Base-by-base conservation (phyloP, 129 eudicot genomes). In the Lactuca sativa region DNA sequence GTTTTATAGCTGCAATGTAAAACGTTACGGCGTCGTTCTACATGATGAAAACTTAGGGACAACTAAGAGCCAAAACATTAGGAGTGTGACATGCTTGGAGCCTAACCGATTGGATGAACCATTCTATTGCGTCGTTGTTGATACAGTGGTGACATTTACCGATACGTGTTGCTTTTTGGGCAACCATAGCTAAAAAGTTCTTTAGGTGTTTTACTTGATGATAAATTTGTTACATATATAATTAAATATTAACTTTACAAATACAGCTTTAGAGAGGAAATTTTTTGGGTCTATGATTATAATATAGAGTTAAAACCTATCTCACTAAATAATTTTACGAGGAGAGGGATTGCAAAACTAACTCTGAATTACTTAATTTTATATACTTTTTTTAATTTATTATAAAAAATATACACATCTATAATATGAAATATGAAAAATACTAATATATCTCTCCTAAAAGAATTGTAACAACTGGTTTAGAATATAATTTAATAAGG, bases 11-110 rank as follows among this genome's bases (percentile, higher is more conserved):
- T 71, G 65, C 63, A 69, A 51, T 53, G 52, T 44, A 41, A 62
- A 77, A 58, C 81, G 81, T 77, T 32, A 77, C 81, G 81, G 81
- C 53, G n/a, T 53, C 70, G 80, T 76, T 68, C 4, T 61, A 60
- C 17, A 52, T 3, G 32, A 62, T 70, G 71, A 77, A 62, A 43
- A 13, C 30, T 48, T 47, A 21, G 21, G 37, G 81, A 77, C 81
- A 77, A 69, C 75, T 43, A 77, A 37, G 2, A 61, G 66, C 75
- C 81, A 62, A 77, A 77, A 11, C 21, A 9, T 16, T 61, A 61
- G 51, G 63, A 77, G 36, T 13, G 73, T 36, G 60, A 54, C 76
- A 33, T 56, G 51, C 3, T 77, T 69, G 81, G 75, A 76, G 51
- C 14, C 3, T 77, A 60, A 51, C 4, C 14, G n/a, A 56, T 77